Evolutionary conservation across 208 protist species (phyloP).

Genomic region (Naegleria lovaniensis): DNA sequence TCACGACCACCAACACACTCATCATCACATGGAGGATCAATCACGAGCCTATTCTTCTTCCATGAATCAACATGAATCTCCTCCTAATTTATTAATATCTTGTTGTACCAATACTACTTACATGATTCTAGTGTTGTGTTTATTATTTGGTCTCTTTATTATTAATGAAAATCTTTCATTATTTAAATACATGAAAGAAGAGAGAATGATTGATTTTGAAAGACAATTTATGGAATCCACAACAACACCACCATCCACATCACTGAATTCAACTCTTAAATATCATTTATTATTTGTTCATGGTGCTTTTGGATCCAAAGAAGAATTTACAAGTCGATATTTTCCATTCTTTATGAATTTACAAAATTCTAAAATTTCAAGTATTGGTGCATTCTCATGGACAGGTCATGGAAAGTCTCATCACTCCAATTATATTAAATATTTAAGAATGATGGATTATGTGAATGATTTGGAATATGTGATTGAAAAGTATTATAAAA

Average conservation of each 20-base stretch:
- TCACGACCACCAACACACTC: no score
- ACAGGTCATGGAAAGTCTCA: neutral
- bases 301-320: neutral
- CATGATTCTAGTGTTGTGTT: neutral
- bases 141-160: neutral
- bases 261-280: no score
- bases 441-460: neutral
- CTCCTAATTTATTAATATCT: neutral
- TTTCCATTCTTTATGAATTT: neutral
- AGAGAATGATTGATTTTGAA: neutral
- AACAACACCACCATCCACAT: neutral
- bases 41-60: no score
- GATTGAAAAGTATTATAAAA: neutral
- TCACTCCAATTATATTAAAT: neutral
- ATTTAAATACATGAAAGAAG: neutral
- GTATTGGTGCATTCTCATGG: neutral
- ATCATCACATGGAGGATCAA: no score
- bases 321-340: neutral
- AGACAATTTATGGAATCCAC: neutral
- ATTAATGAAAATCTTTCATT: neutral
- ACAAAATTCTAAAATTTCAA: neutral
- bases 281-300: neutral
- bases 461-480: neutral
- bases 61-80: neutral
- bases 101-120: neutral